These are phyloP conservation scores for Sphenostylis stenocarpa DNA, from an alignment of 306 rosid species.

Conservation along the genomic window DNA sequence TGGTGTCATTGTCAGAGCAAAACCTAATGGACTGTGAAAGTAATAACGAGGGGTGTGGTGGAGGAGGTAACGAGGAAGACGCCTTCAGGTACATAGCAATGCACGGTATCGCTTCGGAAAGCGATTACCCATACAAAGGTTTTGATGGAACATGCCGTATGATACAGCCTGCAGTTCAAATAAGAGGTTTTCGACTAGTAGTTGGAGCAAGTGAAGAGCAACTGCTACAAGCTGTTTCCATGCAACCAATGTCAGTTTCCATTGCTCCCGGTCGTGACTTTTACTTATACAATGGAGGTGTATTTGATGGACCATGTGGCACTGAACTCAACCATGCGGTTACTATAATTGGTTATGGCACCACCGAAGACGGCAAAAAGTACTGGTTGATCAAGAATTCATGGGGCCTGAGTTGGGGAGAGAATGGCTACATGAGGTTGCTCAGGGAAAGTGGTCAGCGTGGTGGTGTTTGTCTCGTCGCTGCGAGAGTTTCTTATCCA, in stretches of 20 bases:
- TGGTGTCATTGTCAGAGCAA: constrained; percentile 41
- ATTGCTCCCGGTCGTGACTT: background rate
- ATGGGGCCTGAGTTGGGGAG: constrained; percentile 1
- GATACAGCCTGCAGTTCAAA: background rate
- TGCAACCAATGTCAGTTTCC: constrained; percentile 10
- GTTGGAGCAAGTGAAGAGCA: background rate
- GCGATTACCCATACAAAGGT: constrained; percentile 22
- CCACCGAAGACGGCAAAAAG: background rate
- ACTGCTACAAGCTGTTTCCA: background rate
- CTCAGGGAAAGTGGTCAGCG: background rate
- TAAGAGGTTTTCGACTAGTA: background rate
- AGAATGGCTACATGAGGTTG: constrained; percentile 18
- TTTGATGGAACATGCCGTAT: background rate
- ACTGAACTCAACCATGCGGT: background rate
- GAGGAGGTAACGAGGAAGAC: background rate
- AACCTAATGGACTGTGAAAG: constrained; percentile 34
- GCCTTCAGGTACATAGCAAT: background rate
- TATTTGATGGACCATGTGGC: constrained; percentile 25
- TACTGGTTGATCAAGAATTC: constrained; percentile 31
- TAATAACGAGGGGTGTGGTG: background rate
- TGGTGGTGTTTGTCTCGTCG: constrained; percentile 10
- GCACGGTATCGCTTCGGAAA: constrained; percentile 22
- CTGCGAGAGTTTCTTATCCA: background rate
- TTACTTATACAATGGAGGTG: background rate
- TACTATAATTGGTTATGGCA: constrained; percentile 8